Base-by-base conservation (phyloP, 2,329 filamentous ascomycete genomes). In the Sclerotinia subarctica region DNA sequence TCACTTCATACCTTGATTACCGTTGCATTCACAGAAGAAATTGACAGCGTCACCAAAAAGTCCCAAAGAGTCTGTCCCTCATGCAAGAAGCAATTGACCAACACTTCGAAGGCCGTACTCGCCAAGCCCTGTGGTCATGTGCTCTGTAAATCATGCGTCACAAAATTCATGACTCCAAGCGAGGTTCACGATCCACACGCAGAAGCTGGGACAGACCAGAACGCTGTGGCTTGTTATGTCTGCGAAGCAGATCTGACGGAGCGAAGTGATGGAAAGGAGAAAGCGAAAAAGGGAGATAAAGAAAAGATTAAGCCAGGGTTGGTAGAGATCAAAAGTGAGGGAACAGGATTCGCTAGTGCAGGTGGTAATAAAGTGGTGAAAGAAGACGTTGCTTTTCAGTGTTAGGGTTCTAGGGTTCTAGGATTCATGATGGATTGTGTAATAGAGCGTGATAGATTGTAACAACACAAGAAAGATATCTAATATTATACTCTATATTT, bases 51-150 rank as follows among this genome's bases (percentile, higher is more conserved):
- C 17, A 58, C 78, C 1, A 78, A 85, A 56, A 81, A 79, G 7
- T 81, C 80, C 17, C 80, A 83, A 75, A 76, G 85, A 49, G 84
- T 90, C 62, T 99, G 94, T 78, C 95, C 95, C 0, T 90, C 90
- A 57, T 99, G 94, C 80, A 88, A 90, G 72, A 97, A 96, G 79
- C 84, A 82, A 1, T 83, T 98, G 17, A 90, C 87, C 58, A 98
- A 98, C 77, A 85, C 91, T 3, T 91, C 91, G 4, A 92, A 90
- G 76, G 92, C 94, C 0, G 87, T 94, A 78, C 82, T 97, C 64
- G 89, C 92, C 2, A 94, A 92, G 77, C 91, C 92, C 0, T 99
- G 94, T 75, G 94, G 94, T 0, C 94, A 99, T 77, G 93, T 98
- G 0, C 80, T 97, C 29, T 99, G 94, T 79, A 90, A 91, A 74